These are phyloP conservation scores for Hypoxylon sp. DNA, from an alignment of 2,329 filamentous ascomycete genomes.

Conservation along the genomic window DNA sequence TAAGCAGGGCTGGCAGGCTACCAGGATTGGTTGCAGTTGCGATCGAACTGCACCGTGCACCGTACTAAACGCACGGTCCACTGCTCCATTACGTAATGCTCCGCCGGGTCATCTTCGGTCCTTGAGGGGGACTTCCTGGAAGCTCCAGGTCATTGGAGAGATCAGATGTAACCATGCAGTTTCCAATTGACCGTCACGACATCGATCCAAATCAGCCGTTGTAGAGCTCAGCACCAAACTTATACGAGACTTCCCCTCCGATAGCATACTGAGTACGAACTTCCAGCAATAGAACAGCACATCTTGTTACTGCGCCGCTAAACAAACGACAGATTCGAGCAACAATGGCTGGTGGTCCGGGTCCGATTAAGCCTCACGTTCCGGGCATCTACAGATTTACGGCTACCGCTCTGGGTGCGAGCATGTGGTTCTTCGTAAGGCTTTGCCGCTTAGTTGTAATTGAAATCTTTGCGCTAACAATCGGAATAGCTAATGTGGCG, in stretches of 20 bases:
- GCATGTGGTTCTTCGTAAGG: constrained; percentile 99
- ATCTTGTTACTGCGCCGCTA: not conserved
- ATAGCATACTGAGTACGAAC: constrained; percentile 9
- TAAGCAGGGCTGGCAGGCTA: too few species aligned
- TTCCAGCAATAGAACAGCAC: not conserved
- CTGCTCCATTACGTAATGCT: constrained; percentile 3
- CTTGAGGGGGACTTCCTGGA: not conserved
- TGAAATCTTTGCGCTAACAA: constrained; percentile 27
- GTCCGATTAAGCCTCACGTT: constrained; percentile 60
- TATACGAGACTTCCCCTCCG: constrained; percentile 2
- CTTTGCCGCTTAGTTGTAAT: constrained; percentile 4
- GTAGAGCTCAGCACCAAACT: constrained; percentile 7
- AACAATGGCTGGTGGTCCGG: constrained; percentile 55
- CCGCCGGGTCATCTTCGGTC: constrained; percentile 6
- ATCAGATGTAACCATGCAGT: not conserved
- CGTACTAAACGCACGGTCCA: not conserved
- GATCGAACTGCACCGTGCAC: too few species aligned
- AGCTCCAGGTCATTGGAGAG: not conserved
- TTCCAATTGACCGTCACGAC: constrained; percentile 25
- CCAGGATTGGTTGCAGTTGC: too few species aligned
- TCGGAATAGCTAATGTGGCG: constrained; percentile 89
- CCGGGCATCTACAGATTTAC: constrained; percentile 81
- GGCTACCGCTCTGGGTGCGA: constrained; percentile 88
- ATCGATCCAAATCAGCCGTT: constrained; percentile 25
- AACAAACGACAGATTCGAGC: constrained; percentile 37